Conservation (phyloP, 345 rosid genomes). For the Eucalyptus pauciflora region DNA sequence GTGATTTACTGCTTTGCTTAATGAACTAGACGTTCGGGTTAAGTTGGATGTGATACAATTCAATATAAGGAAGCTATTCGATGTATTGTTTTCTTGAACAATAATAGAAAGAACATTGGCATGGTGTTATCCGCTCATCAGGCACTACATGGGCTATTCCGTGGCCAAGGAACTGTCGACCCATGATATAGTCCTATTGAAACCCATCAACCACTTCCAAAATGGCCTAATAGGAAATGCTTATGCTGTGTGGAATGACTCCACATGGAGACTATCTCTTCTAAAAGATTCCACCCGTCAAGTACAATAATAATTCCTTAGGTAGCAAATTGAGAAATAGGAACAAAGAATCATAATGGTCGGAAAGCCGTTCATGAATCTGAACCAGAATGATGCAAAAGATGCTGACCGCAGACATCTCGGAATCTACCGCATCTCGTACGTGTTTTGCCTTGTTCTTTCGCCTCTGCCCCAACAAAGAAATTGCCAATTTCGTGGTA, state of each 20-base stretch:
- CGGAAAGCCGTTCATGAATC: not conserved
- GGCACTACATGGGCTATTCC: too few relatives aligned
- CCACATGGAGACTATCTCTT: not conserved
- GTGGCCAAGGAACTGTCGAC: too few relatives aligned
- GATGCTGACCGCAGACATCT: not conserved
- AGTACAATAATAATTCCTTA: not conserved
- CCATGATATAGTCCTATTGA: not conserved
- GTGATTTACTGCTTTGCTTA: too few relatives aligned
- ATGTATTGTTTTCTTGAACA: too few relatives aligned
- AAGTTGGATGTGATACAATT: too few relatives aligned
- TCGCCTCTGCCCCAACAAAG: not conserved
- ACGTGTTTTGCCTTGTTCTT: not conserved
- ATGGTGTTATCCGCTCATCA: too few relatives aligned
- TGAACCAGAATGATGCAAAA: not conserved
- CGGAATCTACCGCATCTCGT: not conserved
- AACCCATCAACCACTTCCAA: not conserved
- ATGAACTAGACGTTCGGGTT: too few relatives aligned
- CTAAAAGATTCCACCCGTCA: not conserved
- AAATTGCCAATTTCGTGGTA: not conserved
- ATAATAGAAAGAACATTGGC: accelerated
- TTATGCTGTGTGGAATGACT: not conserved
- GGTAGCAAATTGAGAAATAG: not conserved
- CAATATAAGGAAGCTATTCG: too few relatives aligned
- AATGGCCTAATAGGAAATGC: not conserved
- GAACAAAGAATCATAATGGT: not conserved